Percentiles rank a stretch among this genome's conserved stretches.
Evolutionary conservation across 495 filamentous ascomycete genomes (phyloP).

Genomic region (Lophiostoma macrostomum): DNA sequence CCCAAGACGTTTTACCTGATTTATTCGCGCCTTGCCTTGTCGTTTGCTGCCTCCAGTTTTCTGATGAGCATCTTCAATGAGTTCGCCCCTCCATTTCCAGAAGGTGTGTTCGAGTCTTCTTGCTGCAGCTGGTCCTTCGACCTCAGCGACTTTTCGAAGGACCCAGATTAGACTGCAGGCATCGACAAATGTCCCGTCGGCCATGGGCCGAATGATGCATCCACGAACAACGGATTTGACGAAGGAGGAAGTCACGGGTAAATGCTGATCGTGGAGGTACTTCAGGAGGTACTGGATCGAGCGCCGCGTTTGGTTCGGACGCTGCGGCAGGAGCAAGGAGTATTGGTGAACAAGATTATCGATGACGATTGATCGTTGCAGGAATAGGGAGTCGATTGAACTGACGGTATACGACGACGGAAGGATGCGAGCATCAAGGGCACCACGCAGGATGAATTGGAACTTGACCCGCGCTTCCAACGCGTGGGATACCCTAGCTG

Average conservation of each 20-base stretch:
- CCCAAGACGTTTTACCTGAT: constrained; percentile 22
- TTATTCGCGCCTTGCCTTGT: constrained; percentile 12
- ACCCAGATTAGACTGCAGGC: constrained; percentile 10
- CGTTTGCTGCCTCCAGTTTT: not conserved
- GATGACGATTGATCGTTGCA: constrained; percentile 3
- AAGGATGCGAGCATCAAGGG: constrained; percentile 5
- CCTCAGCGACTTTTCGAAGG: constrained; percentile 5
- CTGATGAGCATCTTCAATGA: constrained; percentile 12
- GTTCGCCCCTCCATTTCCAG: constrained; percentile 20
- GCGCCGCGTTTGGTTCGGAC: not conserved
- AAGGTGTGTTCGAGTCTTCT: constrained; percentile 13
- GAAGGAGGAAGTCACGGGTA: constrained; percentile 22
- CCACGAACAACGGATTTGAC: constrained; percentile 17
- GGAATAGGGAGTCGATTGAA: not conserved
- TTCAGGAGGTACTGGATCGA: constrained; percentile 17
- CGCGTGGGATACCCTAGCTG: no score
- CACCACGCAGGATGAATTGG: constrained; percentile 9
- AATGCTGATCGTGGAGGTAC: constrained; percentile 3
- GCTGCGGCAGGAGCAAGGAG: constrained; percentile 15
- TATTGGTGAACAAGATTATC: constrained; percentile 28
- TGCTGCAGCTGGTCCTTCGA: constrained; percentile 22
- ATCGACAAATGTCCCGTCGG: constrained; percentile 16
- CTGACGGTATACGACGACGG: not conserved
- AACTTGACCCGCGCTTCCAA: no score
- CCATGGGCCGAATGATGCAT: constrained; percentile 15